A percentile compares a stretch with the other conserved stretches of the same genome.
Conservation (phyloP, 108 stramenopile species). For the Chaetoceros tenuissimus region DNA sequence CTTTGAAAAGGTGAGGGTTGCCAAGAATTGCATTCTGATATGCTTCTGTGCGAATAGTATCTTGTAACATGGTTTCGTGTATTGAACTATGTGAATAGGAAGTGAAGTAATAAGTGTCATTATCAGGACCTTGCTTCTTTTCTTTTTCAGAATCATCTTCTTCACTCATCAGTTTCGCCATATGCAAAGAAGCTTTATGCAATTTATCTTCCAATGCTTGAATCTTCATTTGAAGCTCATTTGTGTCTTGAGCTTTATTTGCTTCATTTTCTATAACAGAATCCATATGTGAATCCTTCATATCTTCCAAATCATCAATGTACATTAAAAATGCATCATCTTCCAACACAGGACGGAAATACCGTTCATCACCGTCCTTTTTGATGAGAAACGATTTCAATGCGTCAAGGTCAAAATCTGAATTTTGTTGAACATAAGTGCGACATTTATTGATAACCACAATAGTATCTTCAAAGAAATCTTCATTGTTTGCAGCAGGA, state of each 20-base stretch:
- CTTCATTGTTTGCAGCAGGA: slow-evolving; percentile 15
- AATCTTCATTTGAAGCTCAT: slow-evolving; percentile 15
- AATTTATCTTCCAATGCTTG: slow-evolving; percentile 27
- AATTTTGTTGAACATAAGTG: slow-evolving; percentile 19
- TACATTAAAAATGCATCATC: slow-evolving; percentile 43
- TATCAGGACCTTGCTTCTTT: slow-evolving; percentile 13
- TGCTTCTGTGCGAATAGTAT: slow-evolving; percentile 51
- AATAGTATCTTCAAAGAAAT: slow-evolving; percentile 33
- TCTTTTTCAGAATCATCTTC: slow-evolving; percentile 7
- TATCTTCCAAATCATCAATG: slow-evolving; percentile 32
- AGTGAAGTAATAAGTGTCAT: slow-evolving; percentile 58
- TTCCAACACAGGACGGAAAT: slow-evolving; percentile 31
- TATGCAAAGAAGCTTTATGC: slow-evolving; percentile 19
- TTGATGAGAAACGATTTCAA: slow-evolving; percentile 7
- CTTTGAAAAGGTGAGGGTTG: slow-evolving; percentile 40
- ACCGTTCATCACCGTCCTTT: slow-evolving; percentile 20
- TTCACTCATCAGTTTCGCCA: slow-evolving; percentile 30
- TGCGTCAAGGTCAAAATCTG: slow-evolving; percentile 15
- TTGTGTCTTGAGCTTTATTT: neutral
- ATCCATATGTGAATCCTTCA: slow-evolving; percentile 16
- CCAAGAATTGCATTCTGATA: slow-evolving; percentile 49
- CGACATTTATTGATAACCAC: slow-evolving; percentile 32
- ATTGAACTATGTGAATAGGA: slow-evolving; percentile 73
- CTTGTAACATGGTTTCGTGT: slow-evolving; percentile 84
- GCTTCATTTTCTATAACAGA: neutral